Conservation (phyloP, 2,329 filamentous ascomycete species). For the Mycosphaerella arachidis region DNA sequence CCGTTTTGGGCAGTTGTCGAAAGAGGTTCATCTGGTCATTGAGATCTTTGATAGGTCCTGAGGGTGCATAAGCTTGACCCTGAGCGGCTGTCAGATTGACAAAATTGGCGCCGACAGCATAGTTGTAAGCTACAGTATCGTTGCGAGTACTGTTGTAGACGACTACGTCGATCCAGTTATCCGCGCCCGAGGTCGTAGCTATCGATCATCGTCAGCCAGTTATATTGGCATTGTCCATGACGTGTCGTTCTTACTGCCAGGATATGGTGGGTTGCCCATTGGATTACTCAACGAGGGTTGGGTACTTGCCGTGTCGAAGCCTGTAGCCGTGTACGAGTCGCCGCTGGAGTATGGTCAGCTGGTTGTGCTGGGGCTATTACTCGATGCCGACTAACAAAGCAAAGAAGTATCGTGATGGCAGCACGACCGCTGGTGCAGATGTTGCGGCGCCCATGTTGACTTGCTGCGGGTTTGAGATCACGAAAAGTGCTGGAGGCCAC, state of each 20-base stretch:
- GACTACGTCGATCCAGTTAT: conserved; percentile 8
- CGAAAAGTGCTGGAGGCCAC: neutral
- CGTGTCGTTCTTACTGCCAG: neutral
- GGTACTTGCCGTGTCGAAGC: neutral
- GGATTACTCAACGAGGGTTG: neutral
- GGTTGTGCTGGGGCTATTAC: too few species aligned
- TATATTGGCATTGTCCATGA: neutral
- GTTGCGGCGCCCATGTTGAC: neutral
- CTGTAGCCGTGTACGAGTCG: neutral
- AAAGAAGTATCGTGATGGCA: neutral
- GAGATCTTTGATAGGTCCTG: conserved; percentile 4
- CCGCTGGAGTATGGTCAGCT: neutral
- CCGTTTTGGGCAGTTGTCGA: neutral
- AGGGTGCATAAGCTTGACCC: neutral
- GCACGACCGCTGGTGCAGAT: neutral
- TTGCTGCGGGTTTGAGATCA: neutral
- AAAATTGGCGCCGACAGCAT: conserved; percentile 4
- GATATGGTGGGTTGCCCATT: conserved; percentile 7
- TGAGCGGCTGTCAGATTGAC: conserved; percentile 6
- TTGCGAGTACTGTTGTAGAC: neutral
- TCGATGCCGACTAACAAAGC: neutral
- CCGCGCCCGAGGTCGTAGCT: conserved; percentile 6
- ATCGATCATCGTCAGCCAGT: neutral
- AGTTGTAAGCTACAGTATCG: conserved; percentile 6
- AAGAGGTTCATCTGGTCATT: conserved; percentile 4